Percentiles rank a stretch among this genome's conserved stretches.
phyloP scores from a whole-genome alignment of 495 filamentous ascomycete species.

The Evernia prunastri region DNA sequence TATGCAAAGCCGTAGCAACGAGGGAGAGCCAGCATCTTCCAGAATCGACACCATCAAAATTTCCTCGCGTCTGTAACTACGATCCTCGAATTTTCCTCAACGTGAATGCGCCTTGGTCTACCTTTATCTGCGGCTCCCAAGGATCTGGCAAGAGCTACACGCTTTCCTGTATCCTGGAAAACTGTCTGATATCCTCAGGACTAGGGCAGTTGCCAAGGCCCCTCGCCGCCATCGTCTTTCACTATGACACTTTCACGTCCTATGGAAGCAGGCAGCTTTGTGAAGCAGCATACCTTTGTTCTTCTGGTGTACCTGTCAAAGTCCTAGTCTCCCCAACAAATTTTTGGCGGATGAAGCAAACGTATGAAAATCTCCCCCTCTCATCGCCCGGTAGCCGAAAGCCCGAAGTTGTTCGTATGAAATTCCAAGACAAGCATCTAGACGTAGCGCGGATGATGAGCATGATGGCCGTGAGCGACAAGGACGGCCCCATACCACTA shows the following conservation, averaged over 20 bases:
- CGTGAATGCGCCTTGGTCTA: conserved; percentile 56
- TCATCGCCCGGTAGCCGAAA: conserved; percentile 17
- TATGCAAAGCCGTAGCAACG: conserved; percentile 9
- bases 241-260: conserved; percentile 57
- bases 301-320: conserved; percentile 48
- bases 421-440: conserved; percentile 52
- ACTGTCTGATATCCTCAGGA: conserved; percentile 44
- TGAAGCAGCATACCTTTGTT: conserved; percentile 62
- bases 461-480: conserved; percentile 57
- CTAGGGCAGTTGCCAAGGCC: conserved; percentile 42
- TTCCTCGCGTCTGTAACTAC: neutral
- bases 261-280: conserved; percentile 49
- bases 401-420: conserved; percentile 44
- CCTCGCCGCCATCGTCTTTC: conserved; percentile 61
- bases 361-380: conserved; percentile 32
- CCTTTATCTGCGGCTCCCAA: conserved; percentile 72
- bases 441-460: conserved; percentile 59
- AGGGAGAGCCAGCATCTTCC: conserved; percentile 14
- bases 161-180: conserved; percentile 63
- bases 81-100: conserved; percentile 60
- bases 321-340: conserved; percentile 62
- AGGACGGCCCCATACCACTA: conserved; percentile 44
- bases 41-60: no score
- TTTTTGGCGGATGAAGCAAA: conserved; percentile 38
- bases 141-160: conserved; percentile 74